Conservation (phyloP, 2,329 filamentous ascomycete species). For the Penicillium sp. region DNA sequence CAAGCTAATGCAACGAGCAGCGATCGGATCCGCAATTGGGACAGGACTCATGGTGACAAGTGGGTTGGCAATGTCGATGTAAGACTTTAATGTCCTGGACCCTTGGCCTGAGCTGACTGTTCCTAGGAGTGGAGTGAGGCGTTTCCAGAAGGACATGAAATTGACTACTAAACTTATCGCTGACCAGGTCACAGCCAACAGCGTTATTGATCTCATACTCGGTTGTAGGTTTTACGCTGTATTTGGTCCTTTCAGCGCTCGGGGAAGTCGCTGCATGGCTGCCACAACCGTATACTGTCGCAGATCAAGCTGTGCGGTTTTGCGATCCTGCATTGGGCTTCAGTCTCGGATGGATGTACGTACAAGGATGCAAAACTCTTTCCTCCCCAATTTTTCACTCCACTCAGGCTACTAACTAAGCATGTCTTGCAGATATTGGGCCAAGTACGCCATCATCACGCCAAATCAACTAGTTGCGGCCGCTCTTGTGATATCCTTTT, state of each 20-base stretch:
- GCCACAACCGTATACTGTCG: constrained; percentile 74
- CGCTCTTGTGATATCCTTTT: constrained; percentile 76
- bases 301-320: constrained; percentile 76
- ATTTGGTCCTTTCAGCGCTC: constrained; percentile 74
- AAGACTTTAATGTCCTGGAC: constrained; percentile 6
- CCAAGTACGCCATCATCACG: constrained; percentile 81
- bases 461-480: constrained; percentile 82
- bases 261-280: constrained; percentile 84
- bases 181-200: constrained; percentile 29
- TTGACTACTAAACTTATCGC: neutral
- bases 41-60: constrained; percentile 37
- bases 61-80: constrained; percentile 34
- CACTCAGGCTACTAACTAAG: too few species aligned
- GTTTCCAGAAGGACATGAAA: neutral
- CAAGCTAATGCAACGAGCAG: constrained; percentile 20
- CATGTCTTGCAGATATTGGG: constrained; percentile 52
- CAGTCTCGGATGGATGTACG: constrained; percentile 70
- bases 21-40: constrained; percentile 37
- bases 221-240: constrained; percentile 61
- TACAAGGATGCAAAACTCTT: neutral
- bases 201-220: constrained; percentile 43
- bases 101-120: constrained; percentile 5
- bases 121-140: constrained; percentile 32
- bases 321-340: constrained; percentile 81
- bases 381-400: neutral